Evolutionary conservation across 306 rosid genomes (phyloP).

Genomic region (Crotalaria pallida): DNA sequence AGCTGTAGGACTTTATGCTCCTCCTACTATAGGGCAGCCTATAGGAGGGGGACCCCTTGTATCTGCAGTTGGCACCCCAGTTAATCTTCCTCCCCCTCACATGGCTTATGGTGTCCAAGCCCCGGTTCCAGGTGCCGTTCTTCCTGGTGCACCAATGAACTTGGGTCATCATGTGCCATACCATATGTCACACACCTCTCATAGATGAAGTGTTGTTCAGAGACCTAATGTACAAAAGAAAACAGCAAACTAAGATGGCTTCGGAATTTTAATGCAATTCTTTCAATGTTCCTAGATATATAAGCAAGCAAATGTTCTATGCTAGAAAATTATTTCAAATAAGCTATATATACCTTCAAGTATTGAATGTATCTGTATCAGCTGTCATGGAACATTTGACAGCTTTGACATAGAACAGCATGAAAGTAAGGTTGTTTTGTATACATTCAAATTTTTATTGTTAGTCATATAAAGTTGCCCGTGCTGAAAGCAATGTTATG

Average conservation of each 20-base stretch:
- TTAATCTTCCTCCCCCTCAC: conserved; percentile 52
- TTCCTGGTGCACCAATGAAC: conserved; percentile 66
- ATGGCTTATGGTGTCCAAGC: conserved; percentile 60
- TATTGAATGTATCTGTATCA: conserved; percentile 21
- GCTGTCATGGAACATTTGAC: conserved; percentile 13
- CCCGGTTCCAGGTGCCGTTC: conserved; percentile 44
- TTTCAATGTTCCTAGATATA: conserved; percentile 16
- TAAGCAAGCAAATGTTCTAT: conserved; percentile 21
- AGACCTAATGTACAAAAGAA: conserved; percentile 36
- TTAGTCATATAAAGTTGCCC: conserved; percentile 9
- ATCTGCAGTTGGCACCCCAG: conserved; percentile 76
- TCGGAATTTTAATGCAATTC: conserved; percentile 32
- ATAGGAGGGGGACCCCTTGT: conserved; percentile 63
- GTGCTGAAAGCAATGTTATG: not conserved
- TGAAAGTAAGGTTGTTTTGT: conserved; percentile 21
- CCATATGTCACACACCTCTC: conserved; percentile 57
- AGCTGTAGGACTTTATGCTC: conserved; percentile 48
- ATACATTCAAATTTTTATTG: conserved; percentile 9
- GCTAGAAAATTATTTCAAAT: conserved; percentile 21
- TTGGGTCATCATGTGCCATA: conserved; percentile 57
- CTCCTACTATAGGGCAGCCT: conserved; percentile 70
- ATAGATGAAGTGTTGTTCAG: conserved; percentile 43
- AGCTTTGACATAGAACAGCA: conserved; percentile 13
- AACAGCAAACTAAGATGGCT: conserved; percentile 33
- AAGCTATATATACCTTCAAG: conserved; percentile 14